Conservation (phyloP, 2,329 filamentous ascomycete genomes). For the Cladosporium sp. region DNA sequence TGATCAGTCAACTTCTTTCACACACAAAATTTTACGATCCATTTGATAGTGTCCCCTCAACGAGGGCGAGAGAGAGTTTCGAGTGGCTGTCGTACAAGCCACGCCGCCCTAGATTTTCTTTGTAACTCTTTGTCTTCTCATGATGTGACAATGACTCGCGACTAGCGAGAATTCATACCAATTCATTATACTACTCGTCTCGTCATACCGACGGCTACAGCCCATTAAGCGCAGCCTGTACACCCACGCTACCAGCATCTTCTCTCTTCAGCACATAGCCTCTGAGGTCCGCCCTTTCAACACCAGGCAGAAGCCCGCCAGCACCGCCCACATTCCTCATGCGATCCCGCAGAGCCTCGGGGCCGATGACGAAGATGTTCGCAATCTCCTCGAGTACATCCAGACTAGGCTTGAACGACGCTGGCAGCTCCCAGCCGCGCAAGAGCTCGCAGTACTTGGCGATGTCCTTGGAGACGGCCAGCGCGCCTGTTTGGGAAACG, state of each 20-base stretch:
- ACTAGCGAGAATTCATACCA: not conserved
- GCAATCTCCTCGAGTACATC: constrained; percentile 91
- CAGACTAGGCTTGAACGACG: constrained; percentile 54
- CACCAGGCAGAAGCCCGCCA: constrained; percentile 32
- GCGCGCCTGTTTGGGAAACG: constrained; percentile 85
- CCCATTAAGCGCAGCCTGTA: constrained; percentile 74
- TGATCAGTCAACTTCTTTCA: not conserved
- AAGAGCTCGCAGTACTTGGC: constrained; percentile 86
- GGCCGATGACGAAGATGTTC: constrained; percentile 88
- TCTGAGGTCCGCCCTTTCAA: constrained; percentile 59
- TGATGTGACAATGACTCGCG: not conserved
- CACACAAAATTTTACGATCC: not conserved
- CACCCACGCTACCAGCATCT: constrained; percentile 73
- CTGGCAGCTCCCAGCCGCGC: constrained; percentile 69
- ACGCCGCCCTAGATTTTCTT: too few species aligned
- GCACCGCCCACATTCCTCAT: constrained; percentile 39
- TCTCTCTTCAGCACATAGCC: constrained; percentile 81
- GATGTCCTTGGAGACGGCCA: constrained; percentile 96
- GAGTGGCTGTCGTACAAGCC: too few species aligned
- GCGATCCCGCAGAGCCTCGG: constrained; percentile 49
- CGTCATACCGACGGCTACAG: constrained; percentile 37
- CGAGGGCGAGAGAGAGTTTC: too few species aligned
- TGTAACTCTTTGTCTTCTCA: too few species aligned
- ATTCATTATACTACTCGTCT: not conserved
- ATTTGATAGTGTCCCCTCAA: too few species aligned